Percentiles rank a stretch among this genome's conserved stretches.
phyloP scores from a whole-genome alignment of 441 rosid species.

The Arabidopsis hybrid region DNA sequence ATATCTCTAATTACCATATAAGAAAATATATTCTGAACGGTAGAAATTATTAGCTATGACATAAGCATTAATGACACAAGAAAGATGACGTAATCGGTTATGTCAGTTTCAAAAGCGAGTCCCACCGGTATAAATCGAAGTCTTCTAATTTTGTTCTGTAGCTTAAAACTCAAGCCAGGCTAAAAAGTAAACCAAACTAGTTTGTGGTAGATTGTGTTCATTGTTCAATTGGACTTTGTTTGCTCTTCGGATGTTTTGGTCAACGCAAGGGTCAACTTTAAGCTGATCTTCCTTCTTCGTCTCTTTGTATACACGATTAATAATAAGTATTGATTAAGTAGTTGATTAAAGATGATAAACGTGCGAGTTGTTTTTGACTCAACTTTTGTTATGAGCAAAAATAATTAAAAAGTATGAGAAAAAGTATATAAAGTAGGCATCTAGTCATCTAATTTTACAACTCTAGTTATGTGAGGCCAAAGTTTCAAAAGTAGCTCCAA shows the following conservation, averaged over 20 bases:
- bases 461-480: conserved; percentile 13
- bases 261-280: conserved; percentile 28
- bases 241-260: conserved; percentile 4
- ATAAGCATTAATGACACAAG: conserved; percentile 13
- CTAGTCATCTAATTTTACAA: conserved; percentile 36
- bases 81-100: conserved; percentile 30
- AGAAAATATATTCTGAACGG: background rate
- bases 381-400: background rate
- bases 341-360: background rate
- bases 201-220: conserved; percentile 21
- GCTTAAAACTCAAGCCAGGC: conserved; percentile 11
- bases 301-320: conserved; percentile 20
- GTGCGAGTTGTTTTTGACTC: conserved; percentile 28
- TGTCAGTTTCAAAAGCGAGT: conserved; percentile 26
- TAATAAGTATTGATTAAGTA: background rate
- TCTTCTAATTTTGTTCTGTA: conserved; percentile 8
- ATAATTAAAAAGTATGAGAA: background rate
- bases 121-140: background rate
- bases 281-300: background rate
- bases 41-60: conserved; percentile 15
- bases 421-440: conserved; percentile 20
- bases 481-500: conserved; percentile 29
- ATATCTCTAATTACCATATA: background rate
- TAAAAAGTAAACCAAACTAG: background rate
- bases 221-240: background rate